Conservation (phyloP, 2,329 filamentous ascomycete genomes). For the Herpotrichia juniperi region DNA sequence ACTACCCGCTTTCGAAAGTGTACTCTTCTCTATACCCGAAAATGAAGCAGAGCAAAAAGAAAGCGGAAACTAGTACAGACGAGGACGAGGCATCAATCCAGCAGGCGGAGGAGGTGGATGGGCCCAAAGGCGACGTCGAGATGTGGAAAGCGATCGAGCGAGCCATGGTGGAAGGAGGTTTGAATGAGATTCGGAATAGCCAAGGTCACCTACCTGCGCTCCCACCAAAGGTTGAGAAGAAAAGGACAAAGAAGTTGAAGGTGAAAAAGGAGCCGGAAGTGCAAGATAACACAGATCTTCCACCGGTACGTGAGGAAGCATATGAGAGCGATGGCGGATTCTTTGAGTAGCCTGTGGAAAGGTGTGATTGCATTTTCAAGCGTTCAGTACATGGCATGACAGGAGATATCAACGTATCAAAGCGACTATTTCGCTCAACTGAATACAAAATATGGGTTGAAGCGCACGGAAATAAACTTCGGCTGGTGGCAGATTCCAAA, state of each 20-base stretch:
- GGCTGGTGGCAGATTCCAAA: too few relatives aligned
- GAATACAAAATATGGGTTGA: too few relatives aligned
- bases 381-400: background rate
- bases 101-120: slow-evolving; percentile 40
- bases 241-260: slow-evolving; percentile 21
- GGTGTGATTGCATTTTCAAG: background rate
- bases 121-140: slow-evolving; percentile 57
- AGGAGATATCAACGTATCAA: background rate
- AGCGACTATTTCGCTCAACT: background rate
- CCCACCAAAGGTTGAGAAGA: slow-evolving; percentile 24
- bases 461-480: too few relatives aligned
- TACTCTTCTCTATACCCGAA: slow-evolving; percentile 67
- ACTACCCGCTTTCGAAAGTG: slow-evolving; percentile 71
- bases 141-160: slow-evolving; percentile 73
- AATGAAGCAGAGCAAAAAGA: slow-evolving; percentile 27
- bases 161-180: slow-evolving; percentile 63
- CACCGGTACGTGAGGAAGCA: slow-evolving; percentile 25
- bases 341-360: slow-evolving; percentile 34
- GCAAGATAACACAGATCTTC: slow-evolving; percentile 25
- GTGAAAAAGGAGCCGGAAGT: slow-evolving; percentile 24
- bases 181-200: slow-evolving; percentile 64
- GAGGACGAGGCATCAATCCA: slow-evolving; percentile 32
- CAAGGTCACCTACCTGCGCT: slow-evolving; percentile 31
- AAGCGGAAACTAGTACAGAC: slow-evolving; percentile 25
- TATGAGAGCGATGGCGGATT: slow-evolving; percentile 47